Percentiles rank a stretch among this genome's conserved stretches.
Evolutionary conservation across 192 early-diverging fungal genomes (phyloP).

Genomic region (Dissophora ornata): DNA sequence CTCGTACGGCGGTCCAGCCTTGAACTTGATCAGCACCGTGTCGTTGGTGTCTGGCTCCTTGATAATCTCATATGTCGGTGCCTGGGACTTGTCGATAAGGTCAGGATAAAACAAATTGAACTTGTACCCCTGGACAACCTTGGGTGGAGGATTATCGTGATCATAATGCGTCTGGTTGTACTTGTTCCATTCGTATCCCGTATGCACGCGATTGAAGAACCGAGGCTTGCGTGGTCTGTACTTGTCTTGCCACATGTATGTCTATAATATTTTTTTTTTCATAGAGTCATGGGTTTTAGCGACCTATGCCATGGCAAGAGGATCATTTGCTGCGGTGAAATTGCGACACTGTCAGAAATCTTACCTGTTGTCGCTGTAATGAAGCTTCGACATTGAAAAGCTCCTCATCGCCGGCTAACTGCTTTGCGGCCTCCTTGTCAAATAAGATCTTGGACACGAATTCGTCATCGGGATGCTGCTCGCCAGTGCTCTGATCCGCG

Average conservation of each 20-base stretch:
- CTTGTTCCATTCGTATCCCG: constrained; percentile 99
- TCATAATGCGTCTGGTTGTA: constrained; percentile 99
- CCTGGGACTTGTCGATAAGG: constrained; percentile 89
- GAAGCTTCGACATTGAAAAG: constrained; percentile 82
- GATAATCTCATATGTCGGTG: constrained; percentile 91
- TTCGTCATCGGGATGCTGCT: constrained; percentile 55
- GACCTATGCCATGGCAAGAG: too few relatives aligned
- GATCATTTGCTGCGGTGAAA: too few relatives aligned
- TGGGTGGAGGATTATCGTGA: constrained; percentile 96
- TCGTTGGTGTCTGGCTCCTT: constrained; percentile 79
- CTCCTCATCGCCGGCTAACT: constrained; percentile 82
- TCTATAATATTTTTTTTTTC: too few relatives aligned
- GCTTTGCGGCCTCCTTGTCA: constrained; percentile 77
- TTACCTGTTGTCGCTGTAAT: constrained; percentile 61
- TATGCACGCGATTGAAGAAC: constrained; percentile 97
- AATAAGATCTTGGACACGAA: constrained; percentile 67
- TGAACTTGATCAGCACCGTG: constrained; percentile 89
- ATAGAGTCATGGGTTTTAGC: too few relatives aligned
- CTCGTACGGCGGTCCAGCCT: constrained; percentile 96
- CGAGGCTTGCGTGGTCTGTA: constrained; percentile 95
- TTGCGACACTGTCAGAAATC: neutral
- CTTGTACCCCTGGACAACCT: constrained; percentile 97
- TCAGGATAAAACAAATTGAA: constrained; percentile 99
- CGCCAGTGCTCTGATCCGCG: constrained; percentile 23
- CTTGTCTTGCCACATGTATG: constrained; percentile 91